Percentiles rank a stretch among this genome's conserved stretches.
phyloP scores from a whole-genome alignment of 805 yeast species.

The Kodamaea leandrae region DNA sequence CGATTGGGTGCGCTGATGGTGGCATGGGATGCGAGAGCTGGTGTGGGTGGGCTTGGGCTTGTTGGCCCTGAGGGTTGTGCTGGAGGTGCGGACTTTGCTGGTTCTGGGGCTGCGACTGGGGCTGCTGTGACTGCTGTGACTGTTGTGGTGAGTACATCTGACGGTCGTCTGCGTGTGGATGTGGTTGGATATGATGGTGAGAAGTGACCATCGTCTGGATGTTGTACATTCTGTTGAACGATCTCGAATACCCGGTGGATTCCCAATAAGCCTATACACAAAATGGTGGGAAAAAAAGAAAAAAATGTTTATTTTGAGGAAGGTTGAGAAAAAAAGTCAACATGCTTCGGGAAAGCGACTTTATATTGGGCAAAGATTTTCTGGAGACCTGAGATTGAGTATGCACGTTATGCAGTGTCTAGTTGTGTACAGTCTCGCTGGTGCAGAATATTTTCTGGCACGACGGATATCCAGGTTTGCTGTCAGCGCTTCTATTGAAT shows the following conservation, averaged over 20 bases:
- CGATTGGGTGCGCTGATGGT: conserved; percentile 3
- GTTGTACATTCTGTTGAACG: conserved; percentile 8
- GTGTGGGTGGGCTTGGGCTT: neutral
- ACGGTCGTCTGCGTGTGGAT: neutral
- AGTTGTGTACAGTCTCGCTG: neutral
- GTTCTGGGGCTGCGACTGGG: neutral
- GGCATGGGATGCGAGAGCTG: conserved; percentile 1
- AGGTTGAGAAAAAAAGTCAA: neutral
- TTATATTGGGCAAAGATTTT: neutral
- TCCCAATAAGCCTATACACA: neutral
- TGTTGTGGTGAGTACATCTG: neutral
- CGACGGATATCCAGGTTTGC: neutral
- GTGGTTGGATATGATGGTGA: conserved; percentile 4
- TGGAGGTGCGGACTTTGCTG: conserved; percentile 1
- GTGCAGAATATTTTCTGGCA: neutral
- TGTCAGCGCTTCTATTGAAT: neutral
- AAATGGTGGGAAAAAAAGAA: conserved; percentile 2
- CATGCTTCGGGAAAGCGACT: neutral
- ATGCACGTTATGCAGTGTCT: conserved; percentile 1
- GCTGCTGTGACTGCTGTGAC: neutral
- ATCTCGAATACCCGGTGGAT: conserved; percentile 1
- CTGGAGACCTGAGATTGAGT: neutral
- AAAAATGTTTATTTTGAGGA: neutral
- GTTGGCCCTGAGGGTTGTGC: neutral
- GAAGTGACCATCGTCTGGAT: conserved; percentile 9